These are phyloP conservation scores for Penicillium sp. DNA, from an alignment of 2,329 filamentous ascomycete species.

Conservation along the genomic window DNA sequence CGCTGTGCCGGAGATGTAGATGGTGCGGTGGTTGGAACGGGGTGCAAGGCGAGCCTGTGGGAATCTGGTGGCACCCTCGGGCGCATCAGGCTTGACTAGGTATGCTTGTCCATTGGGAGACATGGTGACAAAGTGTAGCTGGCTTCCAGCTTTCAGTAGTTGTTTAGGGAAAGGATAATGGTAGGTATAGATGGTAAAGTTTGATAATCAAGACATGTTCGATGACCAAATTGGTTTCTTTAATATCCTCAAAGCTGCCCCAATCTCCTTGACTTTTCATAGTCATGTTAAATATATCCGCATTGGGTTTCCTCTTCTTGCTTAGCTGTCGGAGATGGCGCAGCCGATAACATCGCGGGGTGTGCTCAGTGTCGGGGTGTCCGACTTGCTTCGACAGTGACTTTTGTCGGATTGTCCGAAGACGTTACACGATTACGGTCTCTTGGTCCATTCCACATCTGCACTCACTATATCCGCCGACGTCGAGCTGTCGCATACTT, in stretches of 20 bases:
- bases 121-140: conserved; percentile 15
- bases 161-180: not conserved
- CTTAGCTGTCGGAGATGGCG: not conserved
- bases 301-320: not conserved
- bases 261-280: not conserved
- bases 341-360: not conserved
- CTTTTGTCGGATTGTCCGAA: not conserved
- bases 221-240: not conserved
- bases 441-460: not conserved
- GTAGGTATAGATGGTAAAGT: too few relatives aligned
- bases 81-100: conserved; percentile 26
- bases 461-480: too few relatives aligned
- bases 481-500: not conserved
- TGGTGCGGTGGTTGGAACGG: conserved; percentile 26
- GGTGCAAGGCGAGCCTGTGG: conserved; percentile 34
- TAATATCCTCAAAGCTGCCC: not conserved
- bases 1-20: conserved; percentile 37
- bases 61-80: conserved; percentile 24
- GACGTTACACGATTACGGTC: not conserved
- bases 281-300: not conserved
- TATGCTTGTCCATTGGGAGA: conserved; percentile 30
- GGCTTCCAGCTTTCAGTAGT: not conserved
- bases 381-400: too few relatives aligned
- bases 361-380: too few relatives aligned
- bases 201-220: not conserved